Base-by-base conservation (phyloP, 2,329 filamentous ascomycete species). In the Aspergillus neoniger region DNA sequence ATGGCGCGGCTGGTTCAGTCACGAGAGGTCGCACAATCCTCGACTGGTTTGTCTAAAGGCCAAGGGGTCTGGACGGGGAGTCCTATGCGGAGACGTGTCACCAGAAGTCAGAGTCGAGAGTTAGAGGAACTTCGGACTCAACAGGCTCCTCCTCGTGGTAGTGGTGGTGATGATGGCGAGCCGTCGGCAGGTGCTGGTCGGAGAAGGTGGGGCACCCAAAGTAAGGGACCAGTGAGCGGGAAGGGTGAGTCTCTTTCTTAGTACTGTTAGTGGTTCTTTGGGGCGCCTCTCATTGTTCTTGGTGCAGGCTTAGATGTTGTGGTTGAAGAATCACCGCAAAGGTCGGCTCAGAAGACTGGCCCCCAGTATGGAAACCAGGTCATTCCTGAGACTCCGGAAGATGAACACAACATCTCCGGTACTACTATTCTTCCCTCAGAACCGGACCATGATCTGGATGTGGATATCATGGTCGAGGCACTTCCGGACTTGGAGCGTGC, bases 51-150 rank as follows among this genome's bases (percentile, higher is more conserved):
- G 12, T n/a, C 14, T 12, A 47, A 36, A 36, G 7, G 28, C 8
- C 30, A 5, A 17, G n/a, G 7, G 50, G 50, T 53, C 6, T 39
- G 50, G 36, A 53, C 50, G 8, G 50, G 50, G 2, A 66, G 60
- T 53, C 59, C 62, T 1, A 57, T 58, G 5, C 58, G 57, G 3
- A 61, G 63, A 48, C 68, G 77, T 52, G 64, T 72, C 21, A 77
- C 76, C 6, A 70, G 77, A 56, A 79, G 77, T 56, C 72, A 70
- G 55, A 80, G 77, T 64, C 71, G 72, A 19, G 74, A 79, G 41
- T 60, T 71, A 9, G 72, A 66, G 43, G 52, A 44, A 8, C 10
- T 8, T 19, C 38, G 61, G 7, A 53, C 55, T 49, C 43, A 23
- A 4, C 51, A 30, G 28, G 28, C 28, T 30, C 28, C 28, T 30